phyloP scores from a whole-genome alignment of 2,329 filamentous ascomycete genomes.

The Cladosporium sp. region DNA sequence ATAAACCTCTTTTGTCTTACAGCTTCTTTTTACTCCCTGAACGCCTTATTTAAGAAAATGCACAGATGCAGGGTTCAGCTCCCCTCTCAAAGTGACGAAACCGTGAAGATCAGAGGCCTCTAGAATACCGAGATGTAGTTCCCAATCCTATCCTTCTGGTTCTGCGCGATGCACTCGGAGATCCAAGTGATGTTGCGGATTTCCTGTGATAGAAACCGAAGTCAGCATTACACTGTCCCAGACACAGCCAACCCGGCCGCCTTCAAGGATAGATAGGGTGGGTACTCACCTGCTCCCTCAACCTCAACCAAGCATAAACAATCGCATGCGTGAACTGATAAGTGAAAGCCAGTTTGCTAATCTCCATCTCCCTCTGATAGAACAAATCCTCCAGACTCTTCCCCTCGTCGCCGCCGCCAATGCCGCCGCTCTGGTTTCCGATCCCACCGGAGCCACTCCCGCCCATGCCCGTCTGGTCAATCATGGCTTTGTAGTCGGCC shows the following conservation, averaged over 20 bases:
- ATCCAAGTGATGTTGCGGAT: constrained; percentile 99
- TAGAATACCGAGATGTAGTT: constrained; percentile 99
- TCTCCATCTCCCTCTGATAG: constrained; percentile 99
- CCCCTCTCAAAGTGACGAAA: too few relatives aligned
- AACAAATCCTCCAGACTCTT: constrained; percentile 96
- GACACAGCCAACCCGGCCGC: too few relatives aligned
- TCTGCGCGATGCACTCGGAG: constrained; percentile 98
- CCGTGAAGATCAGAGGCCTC: too few relatives aligned
- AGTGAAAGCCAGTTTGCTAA: constrained; percentile 92
- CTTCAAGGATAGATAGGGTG: too few relatives aligned
- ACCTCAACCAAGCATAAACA: constrained; percentile 96
- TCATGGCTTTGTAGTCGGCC: constrained; percentile 90
- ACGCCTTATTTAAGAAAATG: too few relatives aligned
- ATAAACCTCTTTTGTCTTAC: too few relatives aligned
- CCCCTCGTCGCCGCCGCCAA: constrained; percentile 69
- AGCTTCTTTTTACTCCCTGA: too few relatives aligned
- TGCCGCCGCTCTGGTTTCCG: constrained; percentile 79
- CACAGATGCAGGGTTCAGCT: too few relatives aligned
- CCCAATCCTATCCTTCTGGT: constrained; percentile 97
- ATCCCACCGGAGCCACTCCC: constrained; percentile 65
- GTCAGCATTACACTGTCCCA: background rate
- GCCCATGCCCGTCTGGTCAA: constrained; percentile 81
- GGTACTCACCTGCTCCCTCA: constrained; percentile 91
- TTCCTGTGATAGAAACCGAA: constrained; percentile 62
- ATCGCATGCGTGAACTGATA: constrained; percentile 93